A percentile compares a stretch with the other conserved stretches of the same genome.
phyloP scores from a whole-genome alignment of 768 basidiomycete species.

The Pisolithus sp. region DNA sequence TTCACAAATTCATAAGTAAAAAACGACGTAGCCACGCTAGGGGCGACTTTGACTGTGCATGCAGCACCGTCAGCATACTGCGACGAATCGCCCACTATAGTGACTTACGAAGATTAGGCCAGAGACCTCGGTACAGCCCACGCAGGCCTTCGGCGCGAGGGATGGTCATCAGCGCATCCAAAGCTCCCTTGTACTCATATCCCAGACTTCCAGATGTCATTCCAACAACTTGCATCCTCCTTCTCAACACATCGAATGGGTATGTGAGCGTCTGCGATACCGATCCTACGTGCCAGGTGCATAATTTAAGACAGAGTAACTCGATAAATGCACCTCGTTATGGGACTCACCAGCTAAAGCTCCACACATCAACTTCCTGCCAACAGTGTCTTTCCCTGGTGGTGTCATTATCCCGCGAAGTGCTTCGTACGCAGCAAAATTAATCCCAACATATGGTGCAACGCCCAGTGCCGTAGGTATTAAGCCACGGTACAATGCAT shows the following conservation, averaged over 20 bases:
- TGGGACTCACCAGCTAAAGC: conserved; percentile 66
- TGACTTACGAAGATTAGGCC: conserved; percentile 78
- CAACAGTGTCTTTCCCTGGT: conserved; percentile 65
- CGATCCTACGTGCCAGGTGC: conserved; percentile 43
- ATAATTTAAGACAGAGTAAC: conserved; percentile 3
- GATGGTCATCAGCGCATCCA: conserved; percentile 70
- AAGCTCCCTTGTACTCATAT: conserved; percentile 71
- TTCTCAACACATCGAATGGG: conserved; percentile 88
- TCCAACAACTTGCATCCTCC: conserved; percentile 94
- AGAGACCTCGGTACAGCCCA: conserved; percentile 80
- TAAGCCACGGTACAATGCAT: conserved; percentile 81
- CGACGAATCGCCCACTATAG: conserved; percentile 1
- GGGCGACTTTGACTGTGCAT: conserved; percentile 76
- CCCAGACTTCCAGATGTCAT: conserved; percentile 55
- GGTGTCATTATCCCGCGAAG: conserved; percentile 70
- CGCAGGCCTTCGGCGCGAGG: conserved; percentile 64
- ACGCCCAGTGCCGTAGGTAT: conserved; percentile 83
- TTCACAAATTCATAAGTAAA: conserved; percentile 74
- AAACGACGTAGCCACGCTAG: conserved; percentile 82
- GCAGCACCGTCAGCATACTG: conserved; percentile 6
- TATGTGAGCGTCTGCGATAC: conserved; percentile 94
- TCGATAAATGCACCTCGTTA: neutral
- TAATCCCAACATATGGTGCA: conserved; percentile 85
- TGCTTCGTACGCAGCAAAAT: conserved; percentile 92
- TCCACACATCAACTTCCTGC: conserved; percentile 76